A percentile compares a stretch with the other conserved stretches of the same genome.
Evolutionary conservation across 768 basidiomycete genomes (phyloP).

Genomic region (Pleurotus cornucopiae): DNA sequence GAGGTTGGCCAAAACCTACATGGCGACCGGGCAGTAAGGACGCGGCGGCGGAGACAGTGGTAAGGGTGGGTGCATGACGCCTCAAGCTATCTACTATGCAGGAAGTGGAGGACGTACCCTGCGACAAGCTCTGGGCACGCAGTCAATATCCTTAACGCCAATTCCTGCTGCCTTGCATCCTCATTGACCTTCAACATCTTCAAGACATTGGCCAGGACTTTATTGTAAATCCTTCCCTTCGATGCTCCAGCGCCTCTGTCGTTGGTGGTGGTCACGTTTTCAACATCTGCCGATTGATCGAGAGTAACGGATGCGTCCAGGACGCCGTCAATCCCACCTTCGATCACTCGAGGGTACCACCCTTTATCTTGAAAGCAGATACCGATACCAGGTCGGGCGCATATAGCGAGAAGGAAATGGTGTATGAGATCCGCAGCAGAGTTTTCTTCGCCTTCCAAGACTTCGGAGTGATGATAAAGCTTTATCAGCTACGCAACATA

Average conservation of each 20-base stretch:
- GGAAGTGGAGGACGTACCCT: conserved; percentile 41
- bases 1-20: conserved; percentile 68
- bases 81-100: background rate
- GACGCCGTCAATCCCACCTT: conserved; percentile 13
- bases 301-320: conserved; percentile 10
- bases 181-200: conserved; percentile 83
- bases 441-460: conserved; percentile 44
- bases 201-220: conserved; percentile 74
- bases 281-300: conserved; percentile 37
- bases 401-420: conserved; percentile 83
- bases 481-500: conserved; percentile 51
- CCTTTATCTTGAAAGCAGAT: conserved; percentile 87
- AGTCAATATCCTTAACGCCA: conserved; percentile 73
- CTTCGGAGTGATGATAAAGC: conserved; percentile 63
- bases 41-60: no score
- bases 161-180: conserved; percentile 79
- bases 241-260: conserved; percentile 8
- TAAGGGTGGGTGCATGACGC: background rate
- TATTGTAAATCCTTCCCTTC: conserved; percentile 67
- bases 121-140: conserved; percentile 86
- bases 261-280: conserved; percentile 11
- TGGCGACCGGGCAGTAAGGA: conserved; percentile 11
- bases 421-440: conserved; percentile 77
- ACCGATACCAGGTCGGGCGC: conserved; percentile 75
- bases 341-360: conserved; percentile 79